These are phyloP conservation scores for Irineochytrium annulatum DNA, from an alignment of 192 early-diverging fungal genomes.

Conservation along the genomic window DNA sequence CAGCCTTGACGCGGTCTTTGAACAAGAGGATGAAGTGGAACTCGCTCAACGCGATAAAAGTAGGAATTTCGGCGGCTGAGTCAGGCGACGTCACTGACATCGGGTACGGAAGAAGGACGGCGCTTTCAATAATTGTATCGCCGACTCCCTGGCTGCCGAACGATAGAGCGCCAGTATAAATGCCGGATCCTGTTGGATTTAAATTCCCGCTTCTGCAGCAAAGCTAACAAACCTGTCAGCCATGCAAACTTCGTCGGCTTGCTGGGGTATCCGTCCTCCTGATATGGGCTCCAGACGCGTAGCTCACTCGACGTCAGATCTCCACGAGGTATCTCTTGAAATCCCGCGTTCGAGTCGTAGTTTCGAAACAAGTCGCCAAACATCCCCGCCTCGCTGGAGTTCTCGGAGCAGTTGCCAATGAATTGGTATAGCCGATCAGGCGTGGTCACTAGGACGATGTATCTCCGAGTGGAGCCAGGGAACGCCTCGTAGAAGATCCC, in stretches of 20 bases:
- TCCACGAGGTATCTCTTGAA: conserved; percentile 62
- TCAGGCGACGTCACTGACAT: not conserved
- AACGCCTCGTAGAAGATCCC: conserved; percentile 83
- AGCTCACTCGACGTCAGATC: conserved; percentile 50
- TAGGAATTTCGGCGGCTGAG: conserved; percentile 51
- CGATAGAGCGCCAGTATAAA: conserved; percentile 78
- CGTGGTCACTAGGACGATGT: conserved; percentile 77
- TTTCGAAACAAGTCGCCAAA: conserved; percentile 74
- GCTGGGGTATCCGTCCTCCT: conserved; percentile 59
- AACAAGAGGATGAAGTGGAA: conserved; percentile 89
- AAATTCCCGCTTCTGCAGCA: not conserved
- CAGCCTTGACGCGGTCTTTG: conserved; percentile 66
- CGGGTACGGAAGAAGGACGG: not conserved
- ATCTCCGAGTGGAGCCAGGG: conserved; percentile 65
- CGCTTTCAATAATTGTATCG: conserved; percentile 58
- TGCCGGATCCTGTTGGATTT: conserved; percentile 59
- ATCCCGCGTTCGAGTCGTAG: conserved; percentile 57
- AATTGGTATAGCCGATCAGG: conserved; percentile 89
- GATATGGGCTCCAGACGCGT: conserved; percentile 65
- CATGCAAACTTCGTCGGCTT: conserved; percentile 82
- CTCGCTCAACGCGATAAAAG: conserved; percentile 77
- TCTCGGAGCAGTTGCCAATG: conserved; percentile 56
- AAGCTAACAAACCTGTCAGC: conserved; percentile 62
- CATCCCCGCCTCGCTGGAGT: conserved; percentile 54
- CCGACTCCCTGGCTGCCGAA: conserved; percentile 70